A percentile compares a stretch with the other conserved stretches of the same genome.
These are phyloP conservation scores for Penicillium concentricum DNA, from an alignment of 2,329 filamentous ascomycete genomes.

Conservation along the genomic window DNA sequence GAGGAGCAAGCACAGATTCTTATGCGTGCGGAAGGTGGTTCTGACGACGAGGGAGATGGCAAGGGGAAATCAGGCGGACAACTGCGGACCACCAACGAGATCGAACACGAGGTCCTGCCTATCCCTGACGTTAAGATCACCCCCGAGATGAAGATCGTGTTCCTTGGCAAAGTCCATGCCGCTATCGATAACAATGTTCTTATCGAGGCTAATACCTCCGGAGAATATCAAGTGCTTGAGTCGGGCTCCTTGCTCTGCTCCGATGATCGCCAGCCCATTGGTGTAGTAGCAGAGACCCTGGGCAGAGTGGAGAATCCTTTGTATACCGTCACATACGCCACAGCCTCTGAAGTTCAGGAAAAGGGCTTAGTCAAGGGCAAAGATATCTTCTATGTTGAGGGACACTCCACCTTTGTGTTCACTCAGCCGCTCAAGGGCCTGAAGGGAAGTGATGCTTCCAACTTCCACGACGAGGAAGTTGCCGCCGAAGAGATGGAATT, in stretches of 20 bases:
- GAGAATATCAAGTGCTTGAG: constrained; percentile 82
- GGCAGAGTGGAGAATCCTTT: constrained; percentile 82
- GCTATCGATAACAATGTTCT: constrained; percentile 77
- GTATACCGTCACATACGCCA: constrained; percentile 77
- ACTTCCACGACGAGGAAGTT: constrained; percentile 90
- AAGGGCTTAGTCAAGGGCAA: constrained; percentile 67
- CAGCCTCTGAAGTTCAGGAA: constrained; percentile 64
- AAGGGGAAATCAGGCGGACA: constrained; percentile 48
- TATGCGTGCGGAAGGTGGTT: constrained; percentile 78
- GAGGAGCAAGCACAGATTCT: constrained; percentile 82
- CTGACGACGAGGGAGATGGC: constrained; percentile 70
- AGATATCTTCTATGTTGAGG: constrained; percentile 74
- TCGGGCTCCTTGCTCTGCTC: constrained; percentile 79
- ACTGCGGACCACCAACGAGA: constrained; percentile 80
- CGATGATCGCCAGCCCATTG: constrained; percentile 72
- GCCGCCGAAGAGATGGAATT: constrained; percentile 87
- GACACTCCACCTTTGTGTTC: constrained; percentile 80
- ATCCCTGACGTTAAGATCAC: constrained; percentile 79
- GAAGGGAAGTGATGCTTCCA: constrained; percentile 92
- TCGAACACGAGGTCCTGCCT: constrained; percentile 60
- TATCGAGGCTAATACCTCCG: constrained; percentile 73
- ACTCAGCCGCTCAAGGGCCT: constrained; percentile 74
- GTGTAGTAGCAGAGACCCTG: constrained; percentile 79
- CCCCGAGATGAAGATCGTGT: constrained; percentile 70
- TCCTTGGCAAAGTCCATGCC: constrained; percentile 72